phyloP scores from a whole-genome alignment of 352 stramenopile genomes.

The Phytophthora pistaciae region DNA sequence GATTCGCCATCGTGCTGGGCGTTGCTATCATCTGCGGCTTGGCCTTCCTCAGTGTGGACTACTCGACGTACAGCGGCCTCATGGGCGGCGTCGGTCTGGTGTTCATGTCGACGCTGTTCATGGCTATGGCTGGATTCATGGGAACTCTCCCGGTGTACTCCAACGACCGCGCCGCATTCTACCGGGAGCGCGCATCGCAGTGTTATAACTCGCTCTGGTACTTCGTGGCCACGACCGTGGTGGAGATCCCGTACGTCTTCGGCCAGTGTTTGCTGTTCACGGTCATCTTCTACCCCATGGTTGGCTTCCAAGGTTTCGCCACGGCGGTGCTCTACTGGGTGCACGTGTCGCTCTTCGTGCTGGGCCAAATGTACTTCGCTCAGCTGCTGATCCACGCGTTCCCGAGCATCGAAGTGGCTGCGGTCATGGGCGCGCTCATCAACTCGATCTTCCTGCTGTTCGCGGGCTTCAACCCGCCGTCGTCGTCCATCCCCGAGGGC shows the following conservation, averaged over 20 bases:
- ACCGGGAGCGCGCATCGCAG: slow-evolving; percentile 19
- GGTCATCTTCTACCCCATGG: slow-evolving; percentile 22
- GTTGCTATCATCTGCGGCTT: slow-evolving; percentile 27
- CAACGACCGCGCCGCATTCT: slow-evolving; percentile 18
- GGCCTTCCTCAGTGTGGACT: slow-evolving; percentile 24
- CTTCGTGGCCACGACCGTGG: slow-evolving; percentile 19
- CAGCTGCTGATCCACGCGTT: slow-evolving; percentile 24
- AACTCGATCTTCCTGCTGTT: slow-evolving; percentile 23
- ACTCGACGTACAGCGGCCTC: slow-evolving; percentile 29
- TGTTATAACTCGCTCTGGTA: slow-evolving; percentile 32
- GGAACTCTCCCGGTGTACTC: slow-evolving; percentile 36
- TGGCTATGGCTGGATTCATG: slow-evolving; percentile 70
- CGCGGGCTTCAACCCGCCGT: slow-evolving; percentile 16
- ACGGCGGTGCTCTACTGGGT: slow-evolving; percentile 22
- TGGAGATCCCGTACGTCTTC: slow-evolving; percentile 22
- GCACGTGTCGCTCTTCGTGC: slow-evolving; percentile 15
- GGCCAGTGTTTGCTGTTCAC: slow-evolving; percentile 12
- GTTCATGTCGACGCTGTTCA: slow-evolving; percentile 83
- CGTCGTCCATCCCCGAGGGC: slow-evolving; percentile 7
- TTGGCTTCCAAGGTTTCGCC: slow-evolving; percentile 17
- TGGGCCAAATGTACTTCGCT: slow-evolving; percentile 23
- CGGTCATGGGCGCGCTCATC: slow-evolving; percentile 16
- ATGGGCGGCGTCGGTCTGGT: slow-evolving; percentile 46
- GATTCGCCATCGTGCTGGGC: slow-evolving; percentile 23
- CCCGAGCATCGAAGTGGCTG: slow-evolving; percentile 21